These are phyloP conservation scores for Alopecurus myosuroides DNA, from an alignment of 176 grass and related monocot genomes.

Conservation along the genomic window DNA sequence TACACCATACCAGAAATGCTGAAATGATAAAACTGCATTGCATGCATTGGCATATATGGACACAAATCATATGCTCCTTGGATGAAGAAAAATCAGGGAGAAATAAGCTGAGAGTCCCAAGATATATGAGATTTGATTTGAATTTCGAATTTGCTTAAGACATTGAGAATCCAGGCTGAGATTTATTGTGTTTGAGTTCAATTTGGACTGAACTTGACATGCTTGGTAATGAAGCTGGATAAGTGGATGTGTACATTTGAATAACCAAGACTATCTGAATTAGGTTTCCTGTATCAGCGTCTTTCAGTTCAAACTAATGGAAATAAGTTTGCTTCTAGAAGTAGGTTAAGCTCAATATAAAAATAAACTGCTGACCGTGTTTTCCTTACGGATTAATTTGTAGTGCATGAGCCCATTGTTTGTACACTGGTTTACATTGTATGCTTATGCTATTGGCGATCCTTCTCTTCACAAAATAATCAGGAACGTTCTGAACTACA, in stretches of 20 bases:
- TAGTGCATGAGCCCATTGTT: neutral
- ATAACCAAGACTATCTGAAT: neutral
- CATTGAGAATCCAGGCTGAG: neutral
- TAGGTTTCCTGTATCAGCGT: neutral
- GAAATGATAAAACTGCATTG: neutral
- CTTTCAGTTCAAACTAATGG: neutral
- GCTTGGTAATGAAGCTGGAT: neutral
- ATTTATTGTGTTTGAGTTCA: neutral
- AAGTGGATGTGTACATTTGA: neutral
- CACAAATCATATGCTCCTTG: neutral
- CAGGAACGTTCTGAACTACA: neutral
- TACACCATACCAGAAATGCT: slow-evolving; percentile 5
- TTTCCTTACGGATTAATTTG: neutral
- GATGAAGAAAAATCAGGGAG: slow-evolving; percentile 3
- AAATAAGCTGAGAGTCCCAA: neutral
- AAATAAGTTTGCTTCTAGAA: neutral
- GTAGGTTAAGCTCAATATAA: neutral
- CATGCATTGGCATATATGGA: neutral
- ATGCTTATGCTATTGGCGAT: neutral
- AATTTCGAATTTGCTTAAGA: neutral
- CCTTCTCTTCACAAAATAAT: neutral
- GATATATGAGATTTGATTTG: neutral
- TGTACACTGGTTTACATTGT: neutral
- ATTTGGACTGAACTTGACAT: neutral
- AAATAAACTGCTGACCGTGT: neutral